A percentile compares a stretch with the other conserved stretches of the same genome.
Conservation (phyloP, 2,329 filamentous ascomycete genomes). For the Trichoderma simmonsii region DNA sequence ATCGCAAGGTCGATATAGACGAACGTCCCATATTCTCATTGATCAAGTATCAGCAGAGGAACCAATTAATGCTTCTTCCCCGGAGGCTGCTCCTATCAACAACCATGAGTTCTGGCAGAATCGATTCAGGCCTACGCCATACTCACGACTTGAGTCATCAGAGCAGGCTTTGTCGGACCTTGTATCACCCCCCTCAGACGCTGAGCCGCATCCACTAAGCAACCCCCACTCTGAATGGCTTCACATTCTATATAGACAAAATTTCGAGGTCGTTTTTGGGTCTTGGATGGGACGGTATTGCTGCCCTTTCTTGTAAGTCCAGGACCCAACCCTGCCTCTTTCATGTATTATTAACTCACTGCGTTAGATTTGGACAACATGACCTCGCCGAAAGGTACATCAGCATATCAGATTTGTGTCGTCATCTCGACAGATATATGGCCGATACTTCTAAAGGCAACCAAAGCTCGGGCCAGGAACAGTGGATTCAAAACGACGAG, state of each 20-base stretch:
- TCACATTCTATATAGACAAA: not conserved
- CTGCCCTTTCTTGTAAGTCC: not conserved
- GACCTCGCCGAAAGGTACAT: not conserved
- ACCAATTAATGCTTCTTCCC: not conserved
- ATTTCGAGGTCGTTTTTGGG: not conserved
- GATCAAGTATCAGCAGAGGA: not conserved
- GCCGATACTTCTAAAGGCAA: not conserved
- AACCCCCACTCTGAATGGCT: not conserved
- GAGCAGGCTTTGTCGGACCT: not conserved
- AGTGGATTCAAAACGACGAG: not conserved
- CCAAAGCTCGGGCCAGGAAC: not conserved
- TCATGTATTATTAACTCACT: not conserved
- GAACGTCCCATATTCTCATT: not conserved
- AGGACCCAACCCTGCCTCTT: not conserved
- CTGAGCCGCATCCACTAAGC: not conserved
- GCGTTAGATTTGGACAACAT: not conserved
- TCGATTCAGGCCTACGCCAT: not conserved
- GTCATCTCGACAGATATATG: not conserved
- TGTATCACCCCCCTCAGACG: not conserved
- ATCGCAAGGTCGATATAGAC: not conserved
- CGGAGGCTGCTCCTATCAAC: not conserved
- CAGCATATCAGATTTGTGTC: not conserved
- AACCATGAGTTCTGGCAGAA: not conserved
- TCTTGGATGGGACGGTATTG: slow-evolving; percentile 2
- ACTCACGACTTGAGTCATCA: not conserved